Base-by-base conservation (phyloP, 176 grass and related monocot genomes). In the Hordeum vulgare region DNA sequence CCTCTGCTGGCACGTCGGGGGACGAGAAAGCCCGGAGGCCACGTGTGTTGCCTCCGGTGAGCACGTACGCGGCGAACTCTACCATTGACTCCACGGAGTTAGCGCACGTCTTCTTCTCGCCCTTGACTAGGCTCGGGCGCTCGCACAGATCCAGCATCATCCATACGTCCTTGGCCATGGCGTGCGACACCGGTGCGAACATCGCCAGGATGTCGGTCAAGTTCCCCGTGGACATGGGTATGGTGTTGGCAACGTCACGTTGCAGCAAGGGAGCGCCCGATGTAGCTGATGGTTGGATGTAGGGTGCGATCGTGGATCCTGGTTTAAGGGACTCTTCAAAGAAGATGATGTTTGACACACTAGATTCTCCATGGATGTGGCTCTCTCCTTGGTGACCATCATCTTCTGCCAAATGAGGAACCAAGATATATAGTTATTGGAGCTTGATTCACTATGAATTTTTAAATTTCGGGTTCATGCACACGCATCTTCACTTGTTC, bases 21-120 rank as follows among this genome's bases (percentile, higher is more conserved):
- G 85, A 76, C 1, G 86, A 82, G 44, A 81, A 27, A 9, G 73
- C 73, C 1, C 2, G n/a, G 61, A 87, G 7, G 7, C 47, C 31
- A 1, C 20, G 34, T 10, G 56, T 59, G 1, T 64, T 78, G 9
- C 72, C 73, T 12, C 18, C 6, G 6, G 53, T 8, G 11, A 87
- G 72, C 24, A 24, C 74, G 0, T 20, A 61, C 33, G 9, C 33
- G 8, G 34, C 31, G 62, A 87, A 62, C 7, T 82, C 86, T 11
- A 49, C 73, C 63, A 87, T 68, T 2, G 86, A 87, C 86, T 87
- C 86, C 51, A 87, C 41, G 15, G 73, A 83, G 24, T 72, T 71
- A 18, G 53, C 86, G 39, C 86, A 83, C 6, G 9, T 7, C 29
- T 44, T 49, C 35, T 8, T 61, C 73, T 87, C 53, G 7, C 72